These are phyloP conservation scores for Stephanodiscus triporus DNA, from an alignment of 108 stramenopile species.

Conservation along the genomic window DNA sequence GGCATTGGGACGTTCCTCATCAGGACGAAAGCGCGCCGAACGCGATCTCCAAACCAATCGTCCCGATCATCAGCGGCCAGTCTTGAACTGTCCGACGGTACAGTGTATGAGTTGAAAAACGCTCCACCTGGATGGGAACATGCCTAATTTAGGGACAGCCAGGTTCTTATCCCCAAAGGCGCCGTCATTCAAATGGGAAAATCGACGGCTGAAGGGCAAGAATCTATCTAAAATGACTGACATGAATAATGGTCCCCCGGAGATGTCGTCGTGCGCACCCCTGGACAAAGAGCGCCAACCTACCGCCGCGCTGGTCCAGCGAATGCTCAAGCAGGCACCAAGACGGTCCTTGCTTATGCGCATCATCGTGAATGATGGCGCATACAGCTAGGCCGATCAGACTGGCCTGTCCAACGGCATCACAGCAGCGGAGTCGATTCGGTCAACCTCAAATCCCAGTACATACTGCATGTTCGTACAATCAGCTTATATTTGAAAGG, in stretches of 20 bases:
- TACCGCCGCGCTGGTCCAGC: slow-evolving; percentile 1
- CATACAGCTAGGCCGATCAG: slow-evolving; percentile 15
- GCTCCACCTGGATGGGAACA: neutral
- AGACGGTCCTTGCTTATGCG: slow-evolving; percentile 45
- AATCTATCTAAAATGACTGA: neutral
- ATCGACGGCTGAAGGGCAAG: slow-evolving; percentile 8
- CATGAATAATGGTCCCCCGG: neutral
- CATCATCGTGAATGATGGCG: slow-evolving; percentile 32
- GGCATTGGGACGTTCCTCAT: neutral
- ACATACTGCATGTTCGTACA: slow-evolving; percentile 51
- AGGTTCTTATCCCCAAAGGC: neutral
- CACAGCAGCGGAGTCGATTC: slow-evolving; percentile 43
- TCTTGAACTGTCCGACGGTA: slow-evolving; percentile 2
- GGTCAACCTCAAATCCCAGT: slow-evolving; percentile 49
- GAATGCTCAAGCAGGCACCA: neutral
- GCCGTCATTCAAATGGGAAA: neutral
- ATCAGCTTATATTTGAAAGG: slow-evolving; percentile 36
- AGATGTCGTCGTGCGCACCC: slow-evolving; percentile 1
- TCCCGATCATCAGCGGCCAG: neutral
- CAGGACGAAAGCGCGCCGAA: neutral
- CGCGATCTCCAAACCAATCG: neutral
- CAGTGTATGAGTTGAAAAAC: neutral
- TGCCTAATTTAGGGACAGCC: neutral
- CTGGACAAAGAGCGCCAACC: neutral
- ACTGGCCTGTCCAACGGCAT: slow-evolving; percentile 27